Base-by-base conservation (phyloP, 345 rosid genomes). In the Cardamine resedifolia region DNA sequence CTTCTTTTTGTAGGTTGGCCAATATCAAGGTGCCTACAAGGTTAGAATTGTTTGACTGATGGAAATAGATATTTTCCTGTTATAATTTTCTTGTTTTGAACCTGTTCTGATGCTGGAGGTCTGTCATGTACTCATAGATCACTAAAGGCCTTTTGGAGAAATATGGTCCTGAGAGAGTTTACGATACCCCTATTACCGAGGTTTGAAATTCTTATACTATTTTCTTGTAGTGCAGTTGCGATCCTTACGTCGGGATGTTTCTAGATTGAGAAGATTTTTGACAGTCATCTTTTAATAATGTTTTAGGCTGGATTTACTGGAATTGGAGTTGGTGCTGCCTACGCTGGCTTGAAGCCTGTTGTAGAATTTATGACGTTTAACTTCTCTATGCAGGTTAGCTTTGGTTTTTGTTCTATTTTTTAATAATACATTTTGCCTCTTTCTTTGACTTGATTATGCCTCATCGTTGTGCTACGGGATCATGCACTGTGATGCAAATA, bases 21-120 rank as follows among this genome's bases (percentile, higher is more conserved):
- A 94, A 83, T 94, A 94, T 78, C 96, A 93, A 71, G 98, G 96
- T 77, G 98, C 98, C n/a, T 91, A 93, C 84, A 93, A 93, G 98
- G 98, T 90, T 64, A 80, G 84, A 69, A 55, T 52, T n/a, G 6
- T 19, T 30, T 67, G 8, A 34, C 36, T 36, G 23, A 6, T 24
- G 44, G 19, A 16, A 23, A 9, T 14, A 19, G 38, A 18, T 18
- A n/a, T 21, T 55, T 26, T 73, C 59, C 5, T 18, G n/a, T 68
- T 31, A 33, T 34, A 4, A 19, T 15, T 31, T 15, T 71, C 49
- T 56, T 65, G 28, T 48, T 39, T 64, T 20, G 20, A 12, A 60
- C 3, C 30, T 70, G 49, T 28, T 59, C 65, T 68, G 51, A 48
- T 52, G 5, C 71, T 59, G 24, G 51, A 23, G 31, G 16, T 58